phyloP scores from a whole-genome alignment of 768 basidiomycete genomes.

The Auricularia auricula-judae region DNA sequence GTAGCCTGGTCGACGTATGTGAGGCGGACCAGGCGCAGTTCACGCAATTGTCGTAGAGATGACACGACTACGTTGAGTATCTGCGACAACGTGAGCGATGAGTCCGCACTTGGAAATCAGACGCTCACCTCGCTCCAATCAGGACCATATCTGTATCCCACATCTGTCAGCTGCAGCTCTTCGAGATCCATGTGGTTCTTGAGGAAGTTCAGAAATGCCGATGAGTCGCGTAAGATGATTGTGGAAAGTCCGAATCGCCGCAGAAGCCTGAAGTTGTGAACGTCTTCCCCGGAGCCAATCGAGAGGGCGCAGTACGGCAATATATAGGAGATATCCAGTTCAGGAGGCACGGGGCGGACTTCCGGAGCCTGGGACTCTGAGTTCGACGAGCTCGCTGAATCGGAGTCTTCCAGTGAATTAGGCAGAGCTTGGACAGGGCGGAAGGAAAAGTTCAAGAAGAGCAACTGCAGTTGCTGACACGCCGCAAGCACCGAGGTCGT shows the following conservation, averaged over 20 bases:
- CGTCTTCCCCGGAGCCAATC: no score
- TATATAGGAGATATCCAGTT: neutral
- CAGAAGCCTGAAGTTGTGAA: neutral
- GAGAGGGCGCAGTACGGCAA: neutral
- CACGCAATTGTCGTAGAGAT: no score
- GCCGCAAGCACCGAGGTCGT: neutral
- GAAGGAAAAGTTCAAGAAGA: no score
- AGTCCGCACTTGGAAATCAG: no score
- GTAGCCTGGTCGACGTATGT: no score
- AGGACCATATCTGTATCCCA: neutral
- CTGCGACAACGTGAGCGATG: no score
- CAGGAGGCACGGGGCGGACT: neutral
- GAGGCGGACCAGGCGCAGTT: no score
- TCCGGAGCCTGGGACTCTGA: no score
- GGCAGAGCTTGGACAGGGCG: no score
- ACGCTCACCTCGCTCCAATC: neutral
- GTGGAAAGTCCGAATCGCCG: neutral
- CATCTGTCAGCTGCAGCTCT: neutral
- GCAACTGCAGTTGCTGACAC: neutral
- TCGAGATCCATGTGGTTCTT: neutral
- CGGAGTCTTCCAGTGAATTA: no score
- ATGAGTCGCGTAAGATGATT: neutral
- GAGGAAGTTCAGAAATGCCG: neutral
- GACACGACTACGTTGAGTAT: no score
- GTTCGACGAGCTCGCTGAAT: no score